Conservation (phyloP, 2,329 filamentous ascomycete species). For the Stachybotrys elegans region DNA sequence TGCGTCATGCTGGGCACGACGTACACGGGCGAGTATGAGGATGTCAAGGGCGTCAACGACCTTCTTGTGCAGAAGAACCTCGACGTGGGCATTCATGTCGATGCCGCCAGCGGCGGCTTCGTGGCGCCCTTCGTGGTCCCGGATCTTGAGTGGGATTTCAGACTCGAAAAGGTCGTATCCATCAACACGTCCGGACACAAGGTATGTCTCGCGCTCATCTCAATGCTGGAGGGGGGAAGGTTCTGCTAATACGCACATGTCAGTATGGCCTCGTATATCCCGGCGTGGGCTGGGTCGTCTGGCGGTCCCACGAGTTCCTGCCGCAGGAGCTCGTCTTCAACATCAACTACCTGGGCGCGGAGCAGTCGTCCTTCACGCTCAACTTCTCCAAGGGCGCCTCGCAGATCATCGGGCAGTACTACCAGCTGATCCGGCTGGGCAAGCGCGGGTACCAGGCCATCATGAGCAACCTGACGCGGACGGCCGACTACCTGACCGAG, state of each 20-base stretch:
- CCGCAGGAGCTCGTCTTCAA: constrained; percentile 95
- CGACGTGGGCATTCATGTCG: constrained; percentile 86
- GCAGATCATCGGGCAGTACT: constrained; percentile 95
- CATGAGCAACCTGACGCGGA: constrained; percentile 90
- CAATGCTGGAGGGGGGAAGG: background rate
- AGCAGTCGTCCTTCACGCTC: constrained; percentile 92
- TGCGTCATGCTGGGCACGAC: constrained; percentile 88
- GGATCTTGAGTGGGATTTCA: constrained; percentile 85
- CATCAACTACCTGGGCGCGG: constrained; percentile 96
- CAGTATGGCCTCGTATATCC: constrained; percentile 69
- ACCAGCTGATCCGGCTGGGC: constrained; percentile 91
- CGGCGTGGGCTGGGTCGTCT: constrained; percentile 90
- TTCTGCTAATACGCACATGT: background rate
- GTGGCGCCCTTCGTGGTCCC: constrained; percentile 88
- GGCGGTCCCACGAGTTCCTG: constrained; percentile 76
- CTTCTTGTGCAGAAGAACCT: constrained; percentile 69
- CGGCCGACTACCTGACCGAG: constrained; percentile 77
- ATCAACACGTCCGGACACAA: constrained; percentile 97
- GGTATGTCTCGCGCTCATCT: constrained; percentile 21
- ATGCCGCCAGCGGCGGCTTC: constrained; percentile 88
- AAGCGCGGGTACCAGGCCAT: constrained; percentile 89
- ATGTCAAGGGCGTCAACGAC: constrained; percentile 88
- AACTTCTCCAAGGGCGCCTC: constrained; percentile 96
- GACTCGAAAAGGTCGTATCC: constrained; percentile 79
- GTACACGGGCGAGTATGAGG: constrained; percentile 94